Evolutionary conservation across 441 rosid genomes (phyloP).

Genomic region (Populus tomentosa): DNA sequence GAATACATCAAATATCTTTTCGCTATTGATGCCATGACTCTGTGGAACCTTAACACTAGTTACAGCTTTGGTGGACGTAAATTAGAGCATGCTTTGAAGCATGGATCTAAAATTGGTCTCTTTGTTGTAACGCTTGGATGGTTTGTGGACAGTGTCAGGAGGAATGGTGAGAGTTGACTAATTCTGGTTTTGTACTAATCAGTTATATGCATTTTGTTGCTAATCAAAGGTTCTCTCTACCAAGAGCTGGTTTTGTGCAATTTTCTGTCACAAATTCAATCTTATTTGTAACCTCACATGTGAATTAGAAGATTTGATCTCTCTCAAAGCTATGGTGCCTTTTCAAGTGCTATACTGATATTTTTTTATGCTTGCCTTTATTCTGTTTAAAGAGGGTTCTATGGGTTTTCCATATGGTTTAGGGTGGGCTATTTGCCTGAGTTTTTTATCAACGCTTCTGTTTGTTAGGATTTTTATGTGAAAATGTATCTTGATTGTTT

Average conservation of each 20-base stretch:
- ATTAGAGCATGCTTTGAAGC: slow-evolving; percentile 87
- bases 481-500: background rate
- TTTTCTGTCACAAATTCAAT: background rate
- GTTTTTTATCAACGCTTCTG: background rate
- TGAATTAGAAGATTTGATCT: background rate
- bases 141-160: slow-evolving; percentile 94
- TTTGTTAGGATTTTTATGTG: background rate
- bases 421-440: too few species aligned
- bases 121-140: slow-evolving; percentile 83
- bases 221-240: background rate
- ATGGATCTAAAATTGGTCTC: slow-evolving; percentile 83
- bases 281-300: background rate
- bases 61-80: slow-evolving; percentile 89
- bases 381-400: background rate
- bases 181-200: background rate
- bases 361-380: background rate
- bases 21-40: background rate
- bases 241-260: background rate
- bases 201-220: background rate
- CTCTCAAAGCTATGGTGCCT: background rate
- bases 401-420: background rate
- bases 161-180: slow-evolving; percentile 49
- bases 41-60: slow-evolving; percentile 44
- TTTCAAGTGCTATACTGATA: background rate
- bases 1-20: background rate